Evolutionary conservation across 768 basidiomycete species (phyloP).

Genomic region (Lactifluus volemus): DNA sequence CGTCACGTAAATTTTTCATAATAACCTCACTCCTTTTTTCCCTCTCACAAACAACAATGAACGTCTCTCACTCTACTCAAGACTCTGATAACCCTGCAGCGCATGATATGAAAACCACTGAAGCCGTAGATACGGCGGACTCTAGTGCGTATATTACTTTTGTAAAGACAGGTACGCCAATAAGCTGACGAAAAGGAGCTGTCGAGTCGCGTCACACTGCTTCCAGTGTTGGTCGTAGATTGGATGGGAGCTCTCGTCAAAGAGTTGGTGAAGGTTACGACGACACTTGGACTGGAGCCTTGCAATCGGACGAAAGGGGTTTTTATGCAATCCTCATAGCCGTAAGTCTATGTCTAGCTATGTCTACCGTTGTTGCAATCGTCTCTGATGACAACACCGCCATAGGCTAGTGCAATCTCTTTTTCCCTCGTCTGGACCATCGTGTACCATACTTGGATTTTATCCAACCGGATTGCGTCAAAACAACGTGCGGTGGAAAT

Average conservation of each 20-base stretch:
- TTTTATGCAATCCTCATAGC: not conserved
- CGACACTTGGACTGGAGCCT: not conserved
- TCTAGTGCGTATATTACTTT: not conserved
- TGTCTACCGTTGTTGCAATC: not conserved
- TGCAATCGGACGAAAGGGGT: not conserved
- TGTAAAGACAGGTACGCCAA: not conserved
- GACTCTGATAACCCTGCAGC: not conserved
- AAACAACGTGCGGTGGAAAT: not conserved
- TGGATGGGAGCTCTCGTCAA: not conserved
- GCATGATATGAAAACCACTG: not conserved
- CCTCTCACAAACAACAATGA: not conserved
- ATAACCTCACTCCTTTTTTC: too few relatives aligned
- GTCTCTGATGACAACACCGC: not conserved
- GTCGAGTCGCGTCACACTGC: not conserved
- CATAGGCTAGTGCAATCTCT: not conserved
- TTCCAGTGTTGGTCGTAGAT: not conserved
- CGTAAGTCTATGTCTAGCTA: not conserved
- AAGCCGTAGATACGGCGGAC: not conserved
- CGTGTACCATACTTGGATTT: not conserved
- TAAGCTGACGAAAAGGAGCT: not conserved
- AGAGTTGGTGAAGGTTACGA: not conserved
- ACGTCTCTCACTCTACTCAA: not conserved
- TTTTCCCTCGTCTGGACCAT: not conserved
- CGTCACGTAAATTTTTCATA: too few relatives aligned
- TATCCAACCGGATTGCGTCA: not conserved